A percentile compares a stretch with the other conserved stretches of the same genome.
These are phyloP conservation scores for Rhizomucor miehei DNA, from an alignment of 371 early-diverging fungal genomes.

Conservation along the genomic window DNA sequence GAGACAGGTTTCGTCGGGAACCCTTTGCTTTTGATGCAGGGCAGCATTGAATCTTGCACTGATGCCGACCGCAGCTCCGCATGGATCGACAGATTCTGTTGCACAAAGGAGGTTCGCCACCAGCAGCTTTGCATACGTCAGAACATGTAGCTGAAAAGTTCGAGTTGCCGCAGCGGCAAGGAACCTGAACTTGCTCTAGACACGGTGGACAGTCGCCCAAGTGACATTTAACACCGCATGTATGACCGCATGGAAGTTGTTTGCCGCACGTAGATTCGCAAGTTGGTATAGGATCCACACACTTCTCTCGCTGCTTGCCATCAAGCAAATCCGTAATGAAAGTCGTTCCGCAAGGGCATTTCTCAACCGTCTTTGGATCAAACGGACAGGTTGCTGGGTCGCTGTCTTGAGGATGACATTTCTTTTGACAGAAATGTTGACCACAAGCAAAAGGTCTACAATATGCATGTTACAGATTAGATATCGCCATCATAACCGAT, in stretches of 20 bases:
- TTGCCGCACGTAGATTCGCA: slow-evolving; percentile 72
- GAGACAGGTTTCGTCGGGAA: slow-evolving; percentile 17
- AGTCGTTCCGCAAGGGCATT: slow-evolving; percentile 86
- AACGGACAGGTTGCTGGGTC: slow-evolving; percentile 65
- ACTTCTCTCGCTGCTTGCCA: slow-evolving; percentile 45
- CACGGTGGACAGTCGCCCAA: slow-evolving; percentile 73
- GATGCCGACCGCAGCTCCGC: slow-evolving; percentile 69
- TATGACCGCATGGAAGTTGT: slow-evolving; percentile 67
- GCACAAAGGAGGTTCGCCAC: slow-evolving; percentile 56
- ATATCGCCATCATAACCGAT: slow-evolving; percentile 12
- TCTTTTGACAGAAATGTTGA: slow-evolving; percentile 68
- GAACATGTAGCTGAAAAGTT: slow-evolving; percentile 49
- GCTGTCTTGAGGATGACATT: slow-evolving; percentile 65
- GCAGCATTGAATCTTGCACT: slow-evolving; percentile 57
- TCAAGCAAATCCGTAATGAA: slow-evolving; percentile 30
- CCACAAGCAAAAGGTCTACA: slow-evolving; percentile 65
- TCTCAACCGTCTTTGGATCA: slow-evolving; percentile 58
- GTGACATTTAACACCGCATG: slow-evolving; percentile 74
- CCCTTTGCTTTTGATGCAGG: slow-evolving; percentile 43
- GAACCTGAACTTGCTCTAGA: slow-evolving; percentile 34
- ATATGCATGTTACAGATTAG: slow-evolving; percentile 12
- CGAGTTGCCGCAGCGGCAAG: slow-evolving; percentile 67
- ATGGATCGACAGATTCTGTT: slow-evolving; percentile 58
- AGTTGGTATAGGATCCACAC: slow-evolving; percentile 78
- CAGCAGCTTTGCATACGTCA: slow-evolving; percentile 35